Conservation (phyloP, 805 yeast species). For the Candida manassasensis region DNA sequence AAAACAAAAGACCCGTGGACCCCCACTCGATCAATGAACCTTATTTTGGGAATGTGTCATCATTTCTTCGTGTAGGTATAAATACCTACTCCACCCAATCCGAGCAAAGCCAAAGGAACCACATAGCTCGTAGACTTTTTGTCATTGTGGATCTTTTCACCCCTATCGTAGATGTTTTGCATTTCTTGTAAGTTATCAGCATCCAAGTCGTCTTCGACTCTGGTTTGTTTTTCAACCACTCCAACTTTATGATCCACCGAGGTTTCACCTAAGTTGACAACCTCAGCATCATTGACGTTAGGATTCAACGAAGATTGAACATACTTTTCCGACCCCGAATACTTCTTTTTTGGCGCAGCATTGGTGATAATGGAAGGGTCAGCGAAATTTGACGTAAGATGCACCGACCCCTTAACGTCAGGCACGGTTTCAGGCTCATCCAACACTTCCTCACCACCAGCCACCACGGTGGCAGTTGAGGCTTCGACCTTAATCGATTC, state of each 20-base stretch:
- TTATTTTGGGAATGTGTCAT: too few relatives aligned
- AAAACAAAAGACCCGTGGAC: neutral
- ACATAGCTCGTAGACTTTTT: constrained; percentile 9
- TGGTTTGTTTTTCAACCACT: constrained; percentile 23
- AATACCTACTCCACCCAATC: constrained; percentile 27
- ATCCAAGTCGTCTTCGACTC: constrained; percentile 35
- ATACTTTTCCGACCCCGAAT: constrained; percentile 37
- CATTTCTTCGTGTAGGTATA: constrained; percentile 13
- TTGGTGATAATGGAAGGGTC: constrained; percentile 11
- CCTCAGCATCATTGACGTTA: constrained; percentile 32
- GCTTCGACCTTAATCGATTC: constrained; percentile 42
- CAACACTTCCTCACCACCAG: constrained; percentile 38
- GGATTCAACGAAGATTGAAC: constrained; percentile 40
- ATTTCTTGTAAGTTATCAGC: constrained; percentile 24
- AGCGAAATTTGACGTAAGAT: constrained; percentile 30
- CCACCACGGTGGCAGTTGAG: constrained; percentile 35
- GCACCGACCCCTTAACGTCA: constrained; percentile 25
- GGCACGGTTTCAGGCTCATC: constrained; percentile 36
- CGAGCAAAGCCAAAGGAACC: constrained; percentile 21
- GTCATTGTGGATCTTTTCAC: neutral
- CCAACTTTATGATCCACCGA: constrained; percentile 34
- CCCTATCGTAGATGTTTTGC: constrained; percentile 3
- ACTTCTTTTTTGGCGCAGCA: constrained; percentile 17
- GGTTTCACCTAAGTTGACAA: constrained; percentile 31
- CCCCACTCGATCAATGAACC: too few relatives aligned